A percentile compares a stretch with the other conserved stretches of the same genome.
Conservation (phyloP, 495 filamentous ascomycete species). For the Jackrogersella multiformis region DNA sequence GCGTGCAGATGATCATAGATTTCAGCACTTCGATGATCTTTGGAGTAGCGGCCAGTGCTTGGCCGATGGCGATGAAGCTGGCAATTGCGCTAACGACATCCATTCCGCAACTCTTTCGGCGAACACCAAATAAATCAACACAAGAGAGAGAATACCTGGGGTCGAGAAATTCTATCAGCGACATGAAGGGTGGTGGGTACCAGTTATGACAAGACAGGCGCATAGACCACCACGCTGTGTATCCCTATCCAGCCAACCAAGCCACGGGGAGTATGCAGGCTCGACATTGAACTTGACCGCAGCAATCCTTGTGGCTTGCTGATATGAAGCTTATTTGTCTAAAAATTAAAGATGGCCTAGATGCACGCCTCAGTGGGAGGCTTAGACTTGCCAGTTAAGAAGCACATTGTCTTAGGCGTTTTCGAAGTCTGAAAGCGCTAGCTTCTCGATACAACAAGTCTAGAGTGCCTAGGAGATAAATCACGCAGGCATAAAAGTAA, state of each 20-base stretch:
- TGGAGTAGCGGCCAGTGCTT: constrained; percentile 32
- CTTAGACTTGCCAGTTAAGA: background rate
- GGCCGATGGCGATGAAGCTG: constrained; percentile 40
- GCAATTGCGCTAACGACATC: constrained; percentile 26
- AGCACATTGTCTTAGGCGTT: background rate
- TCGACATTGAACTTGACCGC: background rate
- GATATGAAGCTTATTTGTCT: background rate
- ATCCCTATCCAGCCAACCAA: constrained; percentile 5
- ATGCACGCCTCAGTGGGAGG: background rate
- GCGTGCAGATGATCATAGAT: constrained; percentile 5
- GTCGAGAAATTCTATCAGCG: background rate
- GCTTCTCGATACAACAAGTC: no score
- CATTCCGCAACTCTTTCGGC: constrained; percentile 4
- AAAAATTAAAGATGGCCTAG: background rate
- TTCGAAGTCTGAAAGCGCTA: background rate
- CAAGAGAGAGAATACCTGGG: background rate
- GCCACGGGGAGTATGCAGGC: constrained; percentile 10
- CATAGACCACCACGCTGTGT: background rate
- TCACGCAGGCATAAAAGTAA: no score
- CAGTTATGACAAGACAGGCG: background rate
- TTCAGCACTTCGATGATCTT: constrained; percentile 25
- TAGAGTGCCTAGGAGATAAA: no score
- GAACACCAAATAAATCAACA: background rate
- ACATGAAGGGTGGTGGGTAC: background rate
- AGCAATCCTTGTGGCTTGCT: no score